These are phyloP conservation scores for Gastrodia elata DNA, from an alignment of 106 monocot genomes.

Conservation along the genomic window DNA sequence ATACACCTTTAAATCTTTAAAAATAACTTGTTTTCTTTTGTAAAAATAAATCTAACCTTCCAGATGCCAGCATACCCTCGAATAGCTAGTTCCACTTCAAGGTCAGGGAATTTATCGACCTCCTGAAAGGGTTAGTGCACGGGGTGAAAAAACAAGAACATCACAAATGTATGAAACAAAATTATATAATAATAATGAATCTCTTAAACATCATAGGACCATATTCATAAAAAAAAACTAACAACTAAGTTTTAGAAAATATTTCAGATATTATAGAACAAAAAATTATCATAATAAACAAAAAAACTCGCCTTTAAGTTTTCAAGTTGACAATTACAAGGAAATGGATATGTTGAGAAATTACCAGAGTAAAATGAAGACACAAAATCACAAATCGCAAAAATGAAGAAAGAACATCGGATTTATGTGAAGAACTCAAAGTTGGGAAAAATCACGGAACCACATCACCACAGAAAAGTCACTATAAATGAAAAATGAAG, in stretches of 20 bases:
- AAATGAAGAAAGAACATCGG: no score
- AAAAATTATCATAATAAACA: background rate
- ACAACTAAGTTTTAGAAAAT: background rate
- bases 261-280: background rate
- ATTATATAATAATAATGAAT: background rate
- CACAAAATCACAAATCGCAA: no score
- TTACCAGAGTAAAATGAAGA: no score
- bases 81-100: constrained; percentile 46
- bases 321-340: background rate
- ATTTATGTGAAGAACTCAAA: no score
- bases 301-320: background rate
- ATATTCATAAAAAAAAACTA: background rate
- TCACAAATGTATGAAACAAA: background rate
- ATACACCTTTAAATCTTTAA: background rate
- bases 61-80: constrained; percentile 80
- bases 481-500: no score
- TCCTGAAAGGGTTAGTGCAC: constrained; percentile 39
- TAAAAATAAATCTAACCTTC: constrained; percentile 43
- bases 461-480: no score
- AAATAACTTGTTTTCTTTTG: background rate
- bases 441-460: no score
- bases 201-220: background rate
- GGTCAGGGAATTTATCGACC: constrained; percentile 77
- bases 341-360: background rate
- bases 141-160: background rate